Conservation (phyloP, 2,329 filamentous ascomycete genomes). For the Cytospora chrysosperma region DNA sequence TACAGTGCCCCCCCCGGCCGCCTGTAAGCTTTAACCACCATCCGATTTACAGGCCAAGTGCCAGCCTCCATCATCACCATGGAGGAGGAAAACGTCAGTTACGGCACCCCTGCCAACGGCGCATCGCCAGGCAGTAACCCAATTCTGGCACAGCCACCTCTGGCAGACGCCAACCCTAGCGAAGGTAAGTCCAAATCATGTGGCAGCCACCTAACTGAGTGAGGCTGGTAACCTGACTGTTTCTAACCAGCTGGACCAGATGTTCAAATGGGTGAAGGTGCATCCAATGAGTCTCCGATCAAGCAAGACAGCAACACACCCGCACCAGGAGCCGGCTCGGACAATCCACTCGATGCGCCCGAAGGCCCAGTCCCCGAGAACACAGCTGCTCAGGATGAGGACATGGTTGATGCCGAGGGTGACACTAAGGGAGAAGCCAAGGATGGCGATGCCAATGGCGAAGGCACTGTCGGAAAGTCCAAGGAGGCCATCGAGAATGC, state of each 20-base stretch:
- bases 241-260: slow-evolving; percentile 43
- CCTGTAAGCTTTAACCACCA: not conserved
- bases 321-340: slow-evolving; percentile 51
- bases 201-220: not conserved
- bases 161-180: slow-evolving; percentile 42
- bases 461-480: slow-evolving; percentile 53
- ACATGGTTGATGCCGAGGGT: slow-evolving; percentile 65
- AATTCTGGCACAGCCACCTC: slow-evolving; percentile 54
- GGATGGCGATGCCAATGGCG: slow-evolving; percentile 48
- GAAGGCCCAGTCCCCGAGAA: slow-evolving; percentile 63
- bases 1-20: slow-evolving; percentile 12
- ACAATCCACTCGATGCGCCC: slow-evolving; percentile 69
- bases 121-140: slow-evolving; percentile 57
- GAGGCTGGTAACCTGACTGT: not conserved
- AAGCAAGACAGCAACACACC: slow-evolving; percentile 63
- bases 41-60: slow-evolving; percentile 16
- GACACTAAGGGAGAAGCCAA: slow-evolving; percentile 44
- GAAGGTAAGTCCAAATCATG: slow-evolving; percentile 44
- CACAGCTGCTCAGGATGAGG: slow-evolving; percentile 68
- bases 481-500: slow-evolving; percentile 82
- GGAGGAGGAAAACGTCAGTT: slow-evolving; percentile 58
- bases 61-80: slow-evolving; percentile 42
- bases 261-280: slow-evolving; percentile 60
- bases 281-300: slow-evolving; percentile 47
- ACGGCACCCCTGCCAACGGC: slow-evolving; percentile 57